These are phyloP conservation scores for Diaporthe sp. DNA, from an alignment of 2,329 filamentous ascomycete genomes.

Conservation along the genomic window DNA sequence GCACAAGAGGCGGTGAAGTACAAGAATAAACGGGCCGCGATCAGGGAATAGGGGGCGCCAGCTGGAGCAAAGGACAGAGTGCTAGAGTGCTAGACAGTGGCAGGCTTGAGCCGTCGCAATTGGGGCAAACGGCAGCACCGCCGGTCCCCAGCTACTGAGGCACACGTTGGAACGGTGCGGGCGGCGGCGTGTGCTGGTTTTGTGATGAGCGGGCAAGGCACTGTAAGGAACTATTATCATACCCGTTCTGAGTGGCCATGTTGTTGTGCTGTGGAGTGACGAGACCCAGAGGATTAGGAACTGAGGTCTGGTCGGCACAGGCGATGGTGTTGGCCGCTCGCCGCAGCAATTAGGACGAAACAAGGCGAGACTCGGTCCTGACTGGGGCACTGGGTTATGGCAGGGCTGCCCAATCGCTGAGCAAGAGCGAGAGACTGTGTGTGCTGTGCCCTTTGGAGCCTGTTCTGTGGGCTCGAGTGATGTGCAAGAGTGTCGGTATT, in stretches of 20 bases:
- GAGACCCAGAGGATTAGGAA: constrained; percentile 24
- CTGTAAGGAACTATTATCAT: constrained; percentile 41
- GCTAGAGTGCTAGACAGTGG: background rate
- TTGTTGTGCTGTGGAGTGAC: constrained; percentile 44
- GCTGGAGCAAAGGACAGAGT: constrained; percentile 17
- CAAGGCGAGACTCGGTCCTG: constrained; percentile 33
- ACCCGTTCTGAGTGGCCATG: constrained; percentile 54
- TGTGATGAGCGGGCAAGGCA: constrained; percentile 27
- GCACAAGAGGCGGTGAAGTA: constrained; percentile 21
- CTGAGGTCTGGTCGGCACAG: constrained; percentile 11
- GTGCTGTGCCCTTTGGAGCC: background rate
- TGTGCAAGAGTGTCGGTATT: constrained; percentile 17
- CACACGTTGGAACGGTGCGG: constrained; percentile 12
- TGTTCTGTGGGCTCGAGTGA: constrained; percentile 21
- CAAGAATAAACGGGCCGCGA: constrained; percentile 1
- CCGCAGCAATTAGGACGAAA: constrained; percentile 33
- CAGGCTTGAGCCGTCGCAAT: background rate
- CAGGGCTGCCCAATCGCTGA: constrained; percentile 25
- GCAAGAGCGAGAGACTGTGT: background rate
- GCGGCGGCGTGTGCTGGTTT: background rate
- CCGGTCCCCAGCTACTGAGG: background rate
- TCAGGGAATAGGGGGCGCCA: constrained; percentile 28
- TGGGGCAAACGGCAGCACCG: constrained; percentile 25
- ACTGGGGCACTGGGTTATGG: constrained; percentile 13
- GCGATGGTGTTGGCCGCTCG: constrained; percentile 30